Conservation (phyloP, 2,329 filamentous ascomycete genomes). For the Epichloe coenophiala region DNA sequence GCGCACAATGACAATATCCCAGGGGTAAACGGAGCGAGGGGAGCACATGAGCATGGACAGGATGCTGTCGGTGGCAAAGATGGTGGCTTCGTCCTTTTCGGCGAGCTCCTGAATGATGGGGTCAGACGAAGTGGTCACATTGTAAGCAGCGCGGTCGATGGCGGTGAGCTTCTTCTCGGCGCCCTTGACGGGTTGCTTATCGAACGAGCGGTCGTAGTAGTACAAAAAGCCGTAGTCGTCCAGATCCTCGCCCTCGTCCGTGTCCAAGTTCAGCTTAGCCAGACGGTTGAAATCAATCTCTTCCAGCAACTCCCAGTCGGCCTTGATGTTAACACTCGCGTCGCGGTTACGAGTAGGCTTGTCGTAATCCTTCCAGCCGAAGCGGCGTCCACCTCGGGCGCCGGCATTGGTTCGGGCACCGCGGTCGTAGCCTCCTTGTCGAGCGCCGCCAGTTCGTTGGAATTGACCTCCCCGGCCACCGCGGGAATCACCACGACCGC, state of each 20-base stretch:
- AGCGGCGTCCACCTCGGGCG: conserved; percentile 67
- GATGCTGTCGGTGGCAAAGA: conserved; percentile 94
- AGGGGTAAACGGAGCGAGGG: conserved; percentile 90
- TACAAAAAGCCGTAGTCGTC: conserved; percentile 95
- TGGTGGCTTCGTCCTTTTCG: conserved; percentile 88
- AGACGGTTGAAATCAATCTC: conserved; percentile 98
- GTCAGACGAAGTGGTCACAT: conserved; percentile 91
- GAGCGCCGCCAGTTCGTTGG: conserved; percentile 59
- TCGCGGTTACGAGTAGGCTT: conserved; percentile 95
- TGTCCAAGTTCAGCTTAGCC: conserved; percentile 88
- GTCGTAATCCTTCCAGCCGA: conserved; percentile 98
- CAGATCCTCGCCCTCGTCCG: conserved; percentile 87
- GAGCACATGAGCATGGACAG: conserved; percentile 99
- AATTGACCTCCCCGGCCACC: conserved; percentile 47
- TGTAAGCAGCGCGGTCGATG: conserved; percentile 91
- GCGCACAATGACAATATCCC: conserved; percentile 90
- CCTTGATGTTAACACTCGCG: conserved; percentile 88
- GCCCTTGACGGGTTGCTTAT: conserved; percentile 84
- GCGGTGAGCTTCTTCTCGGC: conserved; percentile 77
- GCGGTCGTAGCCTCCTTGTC: conserved; percentile 58
- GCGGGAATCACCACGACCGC: conserved; percentile 49
- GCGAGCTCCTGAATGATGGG: conserved; percentile 94
- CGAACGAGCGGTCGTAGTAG: conserved; percentile 92
- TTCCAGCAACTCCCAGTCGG: conserved; percentile 90
- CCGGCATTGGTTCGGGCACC: conserved; percentile 54